Evolutionary conservation across 75 land plant species (phyloP).

Genomic region (Sequoiadendron giganteum): DNA sequence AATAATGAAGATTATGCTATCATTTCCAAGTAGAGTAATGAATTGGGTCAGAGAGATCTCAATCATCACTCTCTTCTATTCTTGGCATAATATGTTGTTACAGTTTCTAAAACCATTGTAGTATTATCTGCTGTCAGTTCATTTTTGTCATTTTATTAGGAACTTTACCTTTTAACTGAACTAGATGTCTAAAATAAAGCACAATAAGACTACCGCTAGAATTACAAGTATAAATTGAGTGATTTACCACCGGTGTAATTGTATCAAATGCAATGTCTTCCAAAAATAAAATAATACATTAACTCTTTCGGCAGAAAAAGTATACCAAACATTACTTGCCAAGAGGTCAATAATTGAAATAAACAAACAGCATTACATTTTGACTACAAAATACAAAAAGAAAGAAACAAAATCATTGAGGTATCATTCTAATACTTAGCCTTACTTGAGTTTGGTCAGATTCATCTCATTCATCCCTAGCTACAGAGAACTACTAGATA

Average conservation of each 20-base stretch:
- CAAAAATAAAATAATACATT: background rate
- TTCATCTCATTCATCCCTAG: background rate
- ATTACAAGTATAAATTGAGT: background rate
- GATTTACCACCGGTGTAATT: background rate
- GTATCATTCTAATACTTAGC: background rate
- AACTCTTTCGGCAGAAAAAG: background rate
- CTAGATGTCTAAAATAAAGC: background rate
- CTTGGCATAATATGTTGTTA: background rate
- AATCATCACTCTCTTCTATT: background rate
- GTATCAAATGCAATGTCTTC: background rate
- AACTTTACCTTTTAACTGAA: background rate
- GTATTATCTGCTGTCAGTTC: background rate
- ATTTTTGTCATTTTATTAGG: background rate
- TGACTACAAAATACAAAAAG: background rate
- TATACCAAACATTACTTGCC: background rate
- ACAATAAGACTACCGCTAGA: background rate
- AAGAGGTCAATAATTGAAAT: background rate
- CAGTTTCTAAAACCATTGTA: background rate
- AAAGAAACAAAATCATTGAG: background rate
- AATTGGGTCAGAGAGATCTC: background rate
- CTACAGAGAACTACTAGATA: background rate
- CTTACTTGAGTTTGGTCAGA: background rate
- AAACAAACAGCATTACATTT: background rate
- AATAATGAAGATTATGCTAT: background rate
- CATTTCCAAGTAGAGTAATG: background rate